A percentile compares a stretch with the other conserved stretches of the same genome.
phyloP scores from a whole-genome alignment of 108 stramenopile genomes.

The Schizochytrium sp. region DNA sequence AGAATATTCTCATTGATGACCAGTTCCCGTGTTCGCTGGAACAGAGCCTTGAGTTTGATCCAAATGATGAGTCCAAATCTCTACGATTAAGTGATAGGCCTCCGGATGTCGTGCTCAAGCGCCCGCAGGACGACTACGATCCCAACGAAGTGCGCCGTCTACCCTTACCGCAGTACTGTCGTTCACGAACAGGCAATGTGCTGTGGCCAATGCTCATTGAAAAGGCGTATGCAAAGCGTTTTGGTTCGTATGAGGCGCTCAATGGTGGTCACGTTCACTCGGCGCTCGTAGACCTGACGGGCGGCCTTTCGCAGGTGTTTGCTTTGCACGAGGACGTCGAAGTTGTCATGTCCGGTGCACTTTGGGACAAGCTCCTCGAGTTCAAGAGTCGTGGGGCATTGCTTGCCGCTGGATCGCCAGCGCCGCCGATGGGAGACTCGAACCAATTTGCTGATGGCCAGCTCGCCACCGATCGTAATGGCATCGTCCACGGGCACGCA shows the following conservation, averaged over 20 bases:
- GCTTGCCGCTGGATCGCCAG: constrained; percentile 11
- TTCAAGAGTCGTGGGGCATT: not conserved
- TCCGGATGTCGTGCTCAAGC: not conserved
- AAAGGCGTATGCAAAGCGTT: constrained; percentile 24
- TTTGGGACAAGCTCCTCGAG: not conserved
- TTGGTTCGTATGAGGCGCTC: not conserved
- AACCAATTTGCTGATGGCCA: not conserved
- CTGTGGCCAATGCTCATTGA: constrained; percentile 23
- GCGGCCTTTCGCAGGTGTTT: not conserved
- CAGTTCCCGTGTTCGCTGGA: constrained; percentile 8
- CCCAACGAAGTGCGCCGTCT: not conserved
- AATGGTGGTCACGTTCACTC: constrained; percentile 18
- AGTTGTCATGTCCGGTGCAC: not conserved
- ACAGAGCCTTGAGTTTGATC: not conserved
- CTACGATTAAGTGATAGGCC: not conserved
- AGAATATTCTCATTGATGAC: not conserved
- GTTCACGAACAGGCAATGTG: not conserved
- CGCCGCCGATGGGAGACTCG: not conserved
- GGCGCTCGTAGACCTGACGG: constrained; percentile 20
- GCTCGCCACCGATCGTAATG: not conserved
- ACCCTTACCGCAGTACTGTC: not conserved
- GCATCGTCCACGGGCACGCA: constrained; percentile 27
- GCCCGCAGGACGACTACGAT: not conserved
- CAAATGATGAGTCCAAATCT: not conserved
- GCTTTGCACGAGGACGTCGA: not conserved